Evolutionary conservation across 805 yeast species (phyloP).

Genomic region (Yarrowia phangngaensis): DNA sequence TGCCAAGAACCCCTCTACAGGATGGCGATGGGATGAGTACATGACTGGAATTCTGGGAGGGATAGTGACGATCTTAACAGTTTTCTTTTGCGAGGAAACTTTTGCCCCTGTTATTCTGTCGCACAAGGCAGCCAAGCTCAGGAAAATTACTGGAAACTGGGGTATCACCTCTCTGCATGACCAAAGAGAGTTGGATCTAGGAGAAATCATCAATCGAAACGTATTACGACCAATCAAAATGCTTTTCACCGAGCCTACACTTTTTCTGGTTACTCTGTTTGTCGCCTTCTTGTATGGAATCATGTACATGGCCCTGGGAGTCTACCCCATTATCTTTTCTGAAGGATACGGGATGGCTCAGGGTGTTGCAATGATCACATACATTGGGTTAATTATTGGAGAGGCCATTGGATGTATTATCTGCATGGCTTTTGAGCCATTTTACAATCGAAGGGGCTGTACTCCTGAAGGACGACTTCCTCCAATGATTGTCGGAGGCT

Average conservation of each 20-base stretch:
- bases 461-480: conserved; percentile 79
- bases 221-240: conserved; percentile 64
- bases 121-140: conserved; percentile 57
- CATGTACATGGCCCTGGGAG: conserved; percentile 66
- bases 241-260: conserved; percentile 67
- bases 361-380: conserved; percentile 75
- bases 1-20: conserved; percentile 36
- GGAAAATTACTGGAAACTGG: conserved; percentile 75
- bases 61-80: conserved; percentile 42
- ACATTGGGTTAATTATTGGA: conserved; percentile 71
- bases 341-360: conserved; percentile 54
- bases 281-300: conserved; percentile 79
- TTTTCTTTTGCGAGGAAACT: conserved; percentile 58
- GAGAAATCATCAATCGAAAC: conserved; percentile 59
- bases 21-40: conserved; percentile 80
- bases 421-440: conserved; percentile 51
- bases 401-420: conserved; percentile 52
- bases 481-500: conserved; percentile 68
- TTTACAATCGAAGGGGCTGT: conserved; percentile 47
- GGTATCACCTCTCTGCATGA: conserved; percentile 77
- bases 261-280: conserved; percentile 64
- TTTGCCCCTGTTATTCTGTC: conserved; percentile 66
- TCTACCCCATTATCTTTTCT: conserved; percentile 68
- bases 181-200: conserved; percentile 51
- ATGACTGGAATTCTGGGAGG: conserved; percentile 60